phyloP scores from a whole-genome alignment of 805 yeast species.

The Nakazawaea molendinolei region DNA sequence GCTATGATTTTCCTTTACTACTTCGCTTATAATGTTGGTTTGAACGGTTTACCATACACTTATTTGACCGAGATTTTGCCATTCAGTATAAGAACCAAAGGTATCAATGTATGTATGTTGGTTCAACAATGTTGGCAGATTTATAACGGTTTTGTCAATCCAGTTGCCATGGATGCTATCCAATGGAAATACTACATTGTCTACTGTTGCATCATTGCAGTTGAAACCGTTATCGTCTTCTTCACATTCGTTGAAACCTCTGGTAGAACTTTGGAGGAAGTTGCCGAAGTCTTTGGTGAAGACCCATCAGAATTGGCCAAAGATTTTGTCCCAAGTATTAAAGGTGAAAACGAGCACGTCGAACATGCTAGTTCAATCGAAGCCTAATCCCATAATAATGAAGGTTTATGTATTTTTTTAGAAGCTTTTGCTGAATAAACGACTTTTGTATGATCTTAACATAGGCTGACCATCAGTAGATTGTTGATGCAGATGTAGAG shows the following conservation, averaged over 20 bases:
- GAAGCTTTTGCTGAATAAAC: too few species aligned
- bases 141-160: constrained; percentile 26
- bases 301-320: constrained; percentile 13
- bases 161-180: constrained; percentile 31
- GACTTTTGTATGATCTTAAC: too few species aligned
- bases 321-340: constrained; percentile 24
- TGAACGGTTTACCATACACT: constrained; percentile 38
- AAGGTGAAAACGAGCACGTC: constrained; percentile 12
- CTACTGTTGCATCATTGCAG: constrained; percentile 24
- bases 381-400: too few species aligned
- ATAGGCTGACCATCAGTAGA: too few species aligned
- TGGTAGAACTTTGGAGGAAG: constrained; percentile 32
- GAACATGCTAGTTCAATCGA: constrained; percentile 16
- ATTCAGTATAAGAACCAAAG: constrained; percentile 16
- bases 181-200: constrained; percentile 31
- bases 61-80: constrained; percentile 38
- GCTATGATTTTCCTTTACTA: constrained; percentile 46
- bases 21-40: constrained; percentile 33
- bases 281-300: constrained; percentile 31
- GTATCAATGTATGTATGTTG: constrained; percentile 19
- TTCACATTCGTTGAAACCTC: constrained; percentile 31
- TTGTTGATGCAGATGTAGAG: too few species aligned
- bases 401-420: too few species aligned
- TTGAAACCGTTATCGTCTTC: constrained; percentile 22
- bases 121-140: constrained; percentile 21